Evolutionary conservation across 2,329 filamentous ascomycete species (phyloP).

Genomic region (Apiospora phragmitis): DNA sequence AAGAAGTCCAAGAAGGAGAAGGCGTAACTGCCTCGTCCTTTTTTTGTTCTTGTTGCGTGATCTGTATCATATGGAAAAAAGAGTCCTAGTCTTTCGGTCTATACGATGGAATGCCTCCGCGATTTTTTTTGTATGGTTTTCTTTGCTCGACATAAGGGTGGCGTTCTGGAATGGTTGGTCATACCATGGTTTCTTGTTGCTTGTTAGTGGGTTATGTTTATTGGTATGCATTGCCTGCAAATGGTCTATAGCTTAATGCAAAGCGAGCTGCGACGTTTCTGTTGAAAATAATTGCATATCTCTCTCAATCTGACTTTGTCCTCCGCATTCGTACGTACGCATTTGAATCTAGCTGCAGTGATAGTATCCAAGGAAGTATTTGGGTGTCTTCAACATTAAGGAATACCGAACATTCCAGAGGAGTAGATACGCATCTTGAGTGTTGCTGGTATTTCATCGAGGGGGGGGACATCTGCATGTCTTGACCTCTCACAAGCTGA

Average conservation of each 20-base stretch:
- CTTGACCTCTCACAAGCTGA: neutral
- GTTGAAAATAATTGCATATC: neutral
- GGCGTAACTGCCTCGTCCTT: constrained; percentile 37
- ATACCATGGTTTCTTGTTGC: constrained; percentile 12
- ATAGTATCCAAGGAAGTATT: neutral
- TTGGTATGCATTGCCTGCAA: constrained; percentile 1
- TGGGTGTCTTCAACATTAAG: neutral
- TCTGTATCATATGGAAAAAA: constrained; percentile 12
- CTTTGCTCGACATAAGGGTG: constrained; percentile 11
- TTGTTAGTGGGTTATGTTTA: neutral
- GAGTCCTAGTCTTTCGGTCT: constrained; percentile 3
- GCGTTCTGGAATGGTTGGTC: constrained; percentile 13
- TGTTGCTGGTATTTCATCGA: neutral
- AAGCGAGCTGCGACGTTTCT: constrained; percentile 10
- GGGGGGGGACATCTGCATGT: neutral
- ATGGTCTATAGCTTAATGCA: constrained; percentile 11
- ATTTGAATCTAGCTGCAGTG: neutral
- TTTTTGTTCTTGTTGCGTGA: constrained; percentile 8
- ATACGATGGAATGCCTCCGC: constrained; percentile 9
- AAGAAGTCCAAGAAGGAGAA: constrained; percentile 67
- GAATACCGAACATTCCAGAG: neutral
- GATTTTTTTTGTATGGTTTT: constrained; percentile 8
- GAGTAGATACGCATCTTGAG: neutral
- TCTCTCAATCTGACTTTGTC: neutral
- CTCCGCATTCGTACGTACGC: neutral